Conservation (phyloP, 352 stramenopile genomes). For the Phytophthora kernoviae region DNA sequence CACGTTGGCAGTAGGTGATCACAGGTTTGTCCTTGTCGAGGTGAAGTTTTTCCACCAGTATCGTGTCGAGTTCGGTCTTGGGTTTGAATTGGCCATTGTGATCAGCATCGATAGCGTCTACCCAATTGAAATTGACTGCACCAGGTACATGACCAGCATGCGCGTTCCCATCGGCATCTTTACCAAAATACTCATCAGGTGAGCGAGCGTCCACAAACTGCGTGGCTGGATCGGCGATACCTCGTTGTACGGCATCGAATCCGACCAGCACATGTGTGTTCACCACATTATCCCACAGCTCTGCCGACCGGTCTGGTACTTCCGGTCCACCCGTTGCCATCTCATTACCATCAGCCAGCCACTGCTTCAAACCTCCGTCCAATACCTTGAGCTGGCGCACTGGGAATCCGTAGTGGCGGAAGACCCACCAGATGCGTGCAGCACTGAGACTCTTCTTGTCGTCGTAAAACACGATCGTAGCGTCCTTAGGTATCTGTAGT, state of each 20-base stretch:
- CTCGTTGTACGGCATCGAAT: slow-evolving; percentile 34
- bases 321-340: slow-evolving; percentile 38
- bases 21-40: slow-evolving; percentile 56
- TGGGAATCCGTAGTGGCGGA: slow-evolving; percentile 75
- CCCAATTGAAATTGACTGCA: slow-evolving; percentile 80
- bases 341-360: slow-evolving; percentile 50
- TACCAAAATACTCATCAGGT: slow-evolving; percentile 34
- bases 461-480: slow-evolving; percentile 82
- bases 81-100: slow-evolving; percentile 65
- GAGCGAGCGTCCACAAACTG: slow-evolving; percentile 45
- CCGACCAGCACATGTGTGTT: slow-evolving; percentile 34
- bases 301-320: slow-evolving; percentile 1
- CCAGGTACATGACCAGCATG: slow-evolving; percentile 62
- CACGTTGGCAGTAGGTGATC: slow-evolving; percentile 78
- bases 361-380: slow-evolving; percentile 74
- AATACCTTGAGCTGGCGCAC: slow-evolving; percentile 80
- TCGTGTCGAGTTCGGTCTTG: slow-evolving; percentile 54
- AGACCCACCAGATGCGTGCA: slow-evolving; percentile 82
- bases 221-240: slow-evolving; percentile 26
- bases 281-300: slow-evolving; percentile 19
- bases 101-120: slow-evolving; percentile 51
- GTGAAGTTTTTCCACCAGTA: slow-evolving; percentile 41
- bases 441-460: slow-evolving; percentile 72
- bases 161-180: slow-evolving; percentile 35
- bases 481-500: slow-evolving; percentile 49